Evolutionary conservation across 2,329 filamentous ascomycete genomes (phyloP).

Genomic region (Clonostachys solani): DNA sequence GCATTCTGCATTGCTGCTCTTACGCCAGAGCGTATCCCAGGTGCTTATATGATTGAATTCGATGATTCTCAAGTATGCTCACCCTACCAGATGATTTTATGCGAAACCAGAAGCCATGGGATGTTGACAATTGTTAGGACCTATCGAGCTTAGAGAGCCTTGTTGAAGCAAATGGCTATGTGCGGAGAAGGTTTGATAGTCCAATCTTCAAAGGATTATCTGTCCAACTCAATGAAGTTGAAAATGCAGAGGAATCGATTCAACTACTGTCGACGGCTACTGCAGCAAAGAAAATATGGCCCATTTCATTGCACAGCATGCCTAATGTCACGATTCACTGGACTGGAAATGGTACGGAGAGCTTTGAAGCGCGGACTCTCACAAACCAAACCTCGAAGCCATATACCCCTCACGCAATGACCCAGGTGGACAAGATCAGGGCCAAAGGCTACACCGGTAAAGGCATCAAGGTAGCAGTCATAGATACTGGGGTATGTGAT

Average conservation of each 20-base stretch:
- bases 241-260: constrained; percentile 20
- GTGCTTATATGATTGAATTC: constrained; percentile 20
- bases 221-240: constrained; percentile 34
- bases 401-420: constrained; percentile 30
- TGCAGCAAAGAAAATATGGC: constrained; percentile 30
- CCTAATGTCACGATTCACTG: constrained; percentile 40
- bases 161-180: background rate
- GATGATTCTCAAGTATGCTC: constrained; percentile 39
- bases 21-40: constrained; percentile 3
- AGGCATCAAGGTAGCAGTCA: constrained; percentile 39
- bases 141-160: background rate
- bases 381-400: background rate
- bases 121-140: background rate
- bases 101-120: background rate
- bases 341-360: constrained; percentile 22
- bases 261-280: background rate
- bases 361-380: background rate
- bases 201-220: constrained; percentile 41
- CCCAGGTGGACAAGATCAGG: constrained; percentile 40
- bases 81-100: background rate
- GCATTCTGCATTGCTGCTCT: no score
- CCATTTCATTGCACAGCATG: constrained; percentile 36
- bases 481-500: constrained; percentile 43
- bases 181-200: constrained; percentile 34
- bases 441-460: constrained; percentile 33